Conservation (phyloP, 805 yeast genomes). For the Dipodascus geniculatus region DNA sequence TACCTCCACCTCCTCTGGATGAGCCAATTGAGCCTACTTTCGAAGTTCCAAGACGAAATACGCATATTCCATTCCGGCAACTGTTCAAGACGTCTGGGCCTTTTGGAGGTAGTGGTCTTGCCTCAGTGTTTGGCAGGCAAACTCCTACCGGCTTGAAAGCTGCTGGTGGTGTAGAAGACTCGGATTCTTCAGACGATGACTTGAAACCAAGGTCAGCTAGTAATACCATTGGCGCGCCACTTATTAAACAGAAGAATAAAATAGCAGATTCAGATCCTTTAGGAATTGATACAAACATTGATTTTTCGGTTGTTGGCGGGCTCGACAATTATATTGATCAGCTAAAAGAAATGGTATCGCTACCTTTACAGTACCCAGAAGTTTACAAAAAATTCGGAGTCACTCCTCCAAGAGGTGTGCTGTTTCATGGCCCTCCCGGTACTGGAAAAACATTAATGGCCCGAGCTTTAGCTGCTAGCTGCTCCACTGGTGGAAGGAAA, state of each 20-base stretch:
- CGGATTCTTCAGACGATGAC: conserved; percentile 35
- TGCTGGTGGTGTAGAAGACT: conserved; percentile 28
- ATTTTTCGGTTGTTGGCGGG: conserved; percentile 82
- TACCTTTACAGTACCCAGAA: conserved; percentile 89
- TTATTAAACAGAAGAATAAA: conserved; percentile 15
- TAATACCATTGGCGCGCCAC: conserved; percentile 9
- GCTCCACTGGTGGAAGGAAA: conserved; percentile 72
- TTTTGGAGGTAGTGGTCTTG: conserved; percentile 66
- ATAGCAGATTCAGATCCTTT: conserved; percentile 88
- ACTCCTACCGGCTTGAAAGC: conserved; percentile 36
- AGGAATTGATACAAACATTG: conserved; percentile 80
- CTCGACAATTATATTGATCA: conserved; percentile 82
- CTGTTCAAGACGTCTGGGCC: conserved; percentile 94
- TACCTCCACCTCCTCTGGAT: conserved; percentile 55
- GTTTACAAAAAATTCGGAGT: conserved; percentile 79
- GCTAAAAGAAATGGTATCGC: conserved; percentile 90
- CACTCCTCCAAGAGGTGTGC: conserved; percentile 94
- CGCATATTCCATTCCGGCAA: conserved; percentile 40
- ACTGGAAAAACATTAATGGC: conserved; percentile 99
- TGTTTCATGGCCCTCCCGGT: conserved; percentile 98
- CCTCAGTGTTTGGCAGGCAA: background rate
- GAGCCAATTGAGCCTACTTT: conserved; percentile 7
- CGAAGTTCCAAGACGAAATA: conserved; percentile 26
- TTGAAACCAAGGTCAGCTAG: background rate
- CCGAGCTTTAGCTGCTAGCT: conserved; percentile 89